phyloP scores from a whole-genome alignment of 1,139 yeast genomes.

The Hansenula anomala region DNA sequence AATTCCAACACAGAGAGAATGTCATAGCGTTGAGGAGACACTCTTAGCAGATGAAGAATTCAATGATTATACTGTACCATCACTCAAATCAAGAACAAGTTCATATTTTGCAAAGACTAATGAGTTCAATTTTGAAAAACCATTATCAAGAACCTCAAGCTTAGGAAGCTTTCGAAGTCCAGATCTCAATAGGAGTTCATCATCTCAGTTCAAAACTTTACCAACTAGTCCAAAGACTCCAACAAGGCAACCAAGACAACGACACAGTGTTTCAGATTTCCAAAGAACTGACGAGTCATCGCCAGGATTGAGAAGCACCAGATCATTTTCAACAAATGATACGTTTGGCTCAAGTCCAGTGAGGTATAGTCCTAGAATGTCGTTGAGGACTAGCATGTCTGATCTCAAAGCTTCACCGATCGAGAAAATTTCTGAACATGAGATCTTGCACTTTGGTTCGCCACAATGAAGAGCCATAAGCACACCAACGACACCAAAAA shows the following conservation, averaged over 20 bases:
- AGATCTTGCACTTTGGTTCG: background rate
- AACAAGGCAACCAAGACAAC: background rate
- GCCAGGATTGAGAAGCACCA: background rate
- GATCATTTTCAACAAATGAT: background rate
- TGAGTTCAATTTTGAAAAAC: conserved; percentile 7
- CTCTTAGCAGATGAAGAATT: conserved; percentile 18
- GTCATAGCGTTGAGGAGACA: conserved; percentile 20
- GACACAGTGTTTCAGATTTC: background rate
- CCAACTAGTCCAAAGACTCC: background rate
- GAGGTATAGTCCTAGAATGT: background rate
- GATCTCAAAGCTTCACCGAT: conserved; percentile 1
- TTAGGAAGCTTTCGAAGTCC: background rate
- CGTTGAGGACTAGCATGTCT: background rate
- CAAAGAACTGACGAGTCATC: background rate
- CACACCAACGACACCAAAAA: no score
- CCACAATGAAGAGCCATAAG: no score
- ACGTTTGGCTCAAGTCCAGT: background rate
- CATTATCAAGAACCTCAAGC: background rate
- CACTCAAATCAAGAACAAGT: conserved; percentile 4
- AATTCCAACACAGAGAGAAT: conserved; percentile 7
- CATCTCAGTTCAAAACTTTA: background rate
- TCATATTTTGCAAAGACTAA: conserved; percentile 4
- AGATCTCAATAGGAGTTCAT: background rate
- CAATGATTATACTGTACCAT: conserved; percentile 12
- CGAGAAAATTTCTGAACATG: conserved; percentile 1